A percentile compares a stretch with the other conserved stretches of the same genome.
Evolutionary conservation across 768 basidiomycete genomes (phyloP).

Genomic region (Pisolithus sp.): DNA sequence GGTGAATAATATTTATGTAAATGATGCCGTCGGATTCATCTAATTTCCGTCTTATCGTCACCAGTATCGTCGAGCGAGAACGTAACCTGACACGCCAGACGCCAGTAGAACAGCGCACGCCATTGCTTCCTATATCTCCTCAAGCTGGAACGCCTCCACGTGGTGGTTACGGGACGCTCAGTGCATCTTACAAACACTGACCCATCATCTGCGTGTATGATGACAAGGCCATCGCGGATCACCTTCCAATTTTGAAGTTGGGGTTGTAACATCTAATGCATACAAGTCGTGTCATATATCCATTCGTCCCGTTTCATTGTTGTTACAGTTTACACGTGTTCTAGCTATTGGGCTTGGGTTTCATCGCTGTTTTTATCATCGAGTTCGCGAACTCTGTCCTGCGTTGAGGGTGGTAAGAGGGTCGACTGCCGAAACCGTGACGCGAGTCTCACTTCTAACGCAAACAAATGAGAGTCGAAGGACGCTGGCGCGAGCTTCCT

Average conservation of each 20-base stretch:
- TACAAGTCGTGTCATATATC: background rate
- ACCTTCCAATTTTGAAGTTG: background rate
- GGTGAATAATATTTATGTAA: slow-evolving; percentile 33
- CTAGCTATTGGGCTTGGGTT: no score
- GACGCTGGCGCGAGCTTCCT: slow-evolving; percentile 69
- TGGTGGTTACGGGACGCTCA: background rate
- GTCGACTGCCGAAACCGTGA: background rate
- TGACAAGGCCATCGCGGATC: background rate
- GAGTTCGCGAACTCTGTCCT: slow-evolving; percentile 1
- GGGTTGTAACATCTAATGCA: no score
- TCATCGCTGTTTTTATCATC: no score
- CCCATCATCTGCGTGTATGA: background rate
- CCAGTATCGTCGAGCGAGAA: slow-evolving; percentile 52
- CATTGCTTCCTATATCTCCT: slow-evolving; percentile 23
- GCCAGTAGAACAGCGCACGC: slow-evolving; percentile 30
- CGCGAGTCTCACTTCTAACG: slow-evolving; percentile 59
- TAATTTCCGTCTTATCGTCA: background rate
- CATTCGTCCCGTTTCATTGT: background rate
- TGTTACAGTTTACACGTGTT: background rate
- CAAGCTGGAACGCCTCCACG: background rate
- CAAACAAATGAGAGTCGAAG: slow-evolving; percentile 67
- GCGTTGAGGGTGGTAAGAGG: background rate
- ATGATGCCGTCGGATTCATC: background rate
- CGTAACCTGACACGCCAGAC: slow-evolving; percentile 26
- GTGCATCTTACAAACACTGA: background rate